These are phyloP conservation scores for Oryza meridionalis DNA, from an alignment of 176 grass and related monocot species.

Conservation along the genomic window DNA sequence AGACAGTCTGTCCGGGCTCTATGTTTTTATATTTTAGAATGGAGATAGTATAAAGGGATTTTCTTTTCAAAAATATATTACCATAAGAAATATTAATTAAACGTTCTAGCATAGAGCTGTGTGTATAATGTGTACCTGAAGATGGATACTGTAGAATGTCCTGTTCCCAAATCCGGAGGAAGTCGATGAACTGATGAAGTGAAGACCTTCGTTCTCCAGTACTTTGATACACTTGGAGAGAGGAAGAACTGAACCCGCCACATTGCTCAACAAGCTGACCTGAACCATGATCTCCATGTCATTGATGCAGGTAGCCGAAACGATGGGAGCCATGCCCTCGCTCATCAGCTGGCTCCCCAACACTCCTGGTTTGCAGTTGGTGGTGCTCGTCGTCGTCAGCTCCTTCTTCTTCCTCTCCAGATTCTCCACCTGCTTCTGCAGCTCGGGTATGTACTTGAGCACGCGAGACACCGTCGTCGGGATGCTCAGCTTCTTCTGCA, in stretches of 20 bases:
- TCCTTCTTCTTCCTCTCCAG: slow-evolving; percentile 70
- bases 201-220: slow-evolving; percentile 72
- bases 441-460: slow-evolving; percentile 84
- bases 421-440: slow-evolving; percentile 63
- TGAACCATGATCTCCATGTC: slow-evolving; percentile 83
- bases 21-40: no score
- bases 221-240: slow-evolving; percentile 59
- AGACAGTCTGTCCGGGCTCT: no score
- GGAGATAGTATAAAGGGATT: no score
- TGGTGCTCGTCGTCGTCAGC: slow-evolving; percentile 31
- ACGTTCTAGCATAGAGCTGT: not conserved
- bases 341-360: not conserved
- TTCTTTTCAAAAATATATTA: not conserved
- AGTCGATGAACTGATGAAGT: slow-evolving; percentile 64
- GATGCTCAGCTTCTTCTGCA: slow-evolving; percentile 88
- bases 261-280: slow-evolving; percentile 54
- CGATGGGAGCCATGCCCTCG: slow-evolving; percentile 35
- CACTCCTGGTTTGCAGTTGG: slow-evolving; percentile 41
- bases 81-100: not conserved
- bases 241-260: slow-evolving; percentile 27
- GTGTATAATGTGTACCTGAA: slow-evolving; percentile 59
- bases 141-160: slow-evolving; percentile 76
- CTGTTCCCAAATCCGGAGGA: slow-evolving; percentile 47
- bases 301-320: slow-evolving; percentile 62
- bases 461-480: slow-evolving; percentile 68